Conservation (phyloP, 306 rosid genomes). For the Astragalus membranaceus region DNA sequence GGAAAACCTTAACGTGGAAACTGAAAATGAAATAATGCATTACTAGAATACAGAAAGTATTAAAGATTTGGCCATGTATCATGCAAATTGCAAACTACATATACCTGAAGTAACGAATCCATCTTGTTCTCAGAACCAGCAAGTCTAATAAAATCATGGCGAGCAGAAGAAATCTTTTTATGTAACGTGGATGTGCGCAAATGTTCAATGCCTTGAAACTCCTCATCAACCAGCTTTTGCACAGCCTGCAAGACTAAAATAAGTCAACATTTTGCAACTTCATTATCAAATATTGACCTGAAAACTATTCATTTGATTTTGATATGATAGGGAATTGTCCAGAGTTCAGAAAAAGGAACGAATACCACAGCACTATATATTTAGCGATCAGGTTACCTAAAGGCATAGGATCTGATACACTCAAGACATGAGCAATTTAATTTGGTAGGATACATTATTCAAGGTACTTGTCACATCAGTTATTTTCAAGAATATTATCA, state of each 20-base stretch:
- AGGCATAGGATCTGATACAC: neutral
- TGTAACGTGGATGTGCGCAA: constrained; percentile 86
- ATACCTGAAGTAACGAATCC: constrained; percentile 89
- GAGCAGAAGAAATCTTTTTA: constrained; percentile 82
- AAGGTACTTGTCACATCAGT: neutral
- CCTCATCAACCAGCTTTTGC: constrained; percentile 85
- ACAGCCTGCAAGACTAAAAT: constrained; percentile 61
- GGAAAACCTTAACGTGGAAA: neutral
- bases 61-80: neutral
- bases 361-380: neutral
- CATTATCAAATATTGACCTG: neutral
- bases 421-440: neutral
- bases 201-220: constrained; percentile 86
- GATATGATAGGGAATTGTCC: neutral
- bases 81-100: neutral
- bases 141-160: constrained; percentile 88
- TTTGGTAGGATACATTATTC: neutral
- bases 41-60: neutral
- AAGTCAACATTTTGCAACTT: constrained; percentile 15
- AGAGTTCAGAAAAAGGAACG: neutral
- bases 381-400: neutral
- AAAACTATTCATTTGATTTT: neutral
- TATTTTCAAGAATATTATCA: neutral
- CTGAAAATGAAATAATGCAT: neutral
- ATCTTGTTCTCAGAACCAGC: constrained; percentile 92